Base-by-base conservation (phyloP, 1,139 yeast species). In the Scheffersomyces quercinus region DNA sequence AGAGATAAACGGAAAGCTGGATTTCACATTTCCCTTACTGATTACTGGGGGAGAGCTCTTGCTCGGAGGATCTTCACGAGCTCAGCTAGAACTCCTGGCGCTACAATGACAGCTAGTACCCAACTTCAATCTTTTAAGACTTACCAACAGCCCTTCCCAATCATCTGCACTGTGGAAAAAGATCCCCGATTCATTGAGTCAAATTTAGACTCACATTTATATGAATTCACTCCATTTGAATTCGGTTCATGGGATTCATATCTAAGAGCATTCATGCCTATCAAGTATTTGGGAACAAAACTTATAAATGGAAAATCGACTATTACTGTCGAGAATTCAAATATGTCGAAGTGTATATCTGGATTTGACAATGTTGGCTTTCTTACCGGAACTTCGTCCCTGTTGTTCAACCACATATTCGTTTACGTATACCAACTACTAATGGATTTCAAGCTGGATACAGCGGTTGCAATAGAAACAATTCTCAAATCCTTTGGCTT, bases 351-450 rank as follows among this genome's bases (percentile, higher is more conserved):
- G 7, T 87, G 95, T 59, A 64, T 73, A 28, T 60, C 65, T 2
- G 86, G 85, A 0, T 83, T 76, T 55, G 96, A 88, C 58, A 84
- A 83, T 54, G 75, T 80, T n/a, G 91, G 88, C 0, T 87, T 83
- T 54, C 60, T 88, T 5, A 73, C 84, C 3, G 95, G 86, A 0
- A 79, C 91, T 0, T 85, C 95, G 0, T 83, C 95, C 0, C 79
- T 88, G 0, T 59, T 86, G 20, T 87, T 84, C 67, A 83, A 83
- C 56, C 79, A 75, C 45, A 74, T 79, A 0, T 67, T 82, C 41
- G 55, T 74, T 6, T 70, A 71, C 41, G 57, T 81, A 2, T 79
- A 81, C 70, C 63, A 73, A 44, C 44, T 68, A 32, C 63, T 77
- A 10, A 58, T 75, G 2, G 58, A 65, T 30, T 58, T 75, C 2